phyloP scores from a whole-genome alignment of 331 rosid genomes.

The Prunus yedoensis region DNA sequence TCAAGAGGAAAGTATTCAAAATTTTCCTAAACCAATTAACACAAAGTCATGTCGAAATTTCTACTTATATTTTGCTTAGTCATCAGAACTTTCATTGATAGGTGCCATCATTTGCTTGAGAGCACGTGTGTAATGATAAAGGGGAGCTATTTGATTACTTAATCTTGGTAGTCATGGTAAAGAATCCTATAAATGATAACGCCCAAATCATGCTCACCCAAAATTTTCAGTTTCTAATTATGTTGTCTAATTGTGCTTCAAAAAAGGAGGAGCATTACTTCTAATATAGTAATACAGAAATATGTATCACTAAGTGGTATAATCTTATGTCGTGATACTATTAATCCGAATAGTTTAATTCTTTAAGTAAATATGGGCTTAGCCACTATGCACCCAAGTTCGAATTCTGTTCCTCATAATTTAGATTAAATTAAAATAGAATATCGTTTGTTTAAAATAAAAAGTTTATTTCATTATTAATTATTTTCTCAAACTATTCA shows the following conservation, averaged over 20 bases:
- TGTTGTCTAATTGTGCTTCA: slow-evolving; percentile 21
- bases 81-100: slow-evolving; percentile 48
- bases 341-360: too few relatives aligned
- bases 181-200: slow-evolving; percentile 37
- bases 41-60: background rate
- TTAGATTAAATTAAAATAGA: too few relatives aligned
- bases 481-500: too few relatives aligned
- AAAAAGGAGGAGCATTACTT: background rate
- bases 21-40: background rate
- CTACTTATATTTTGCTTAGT: slow-evolving; percentile 18
- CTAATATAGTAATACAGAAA: background rate
- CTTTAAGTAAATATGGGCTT: too few relatives aligned
- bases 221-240: slow-evolving; percentile 16
- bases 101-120: slow-evolving; percentile 52
- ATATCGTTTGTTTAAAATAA: too few relatives aligned
- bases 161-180: slow-evolving; percentile 30
- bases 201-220: slow-evolving; percentile 24
- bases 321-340: too few relatives aligned
- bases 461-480: too few relatives aligned
- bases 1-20: background rate
- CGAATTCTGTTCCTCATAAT: too few relatives aligned
- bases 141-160: slow-evolving; percentile 31
- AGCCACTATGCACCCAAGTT: too few relatives aligned
- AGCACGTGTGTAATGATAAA: slow-evolving; percentile 49
- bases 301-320: background rate